Base-by-base conservation (phyloP, 768 basidiomycete species). In the Boletus vermiculosoides region DNA sequence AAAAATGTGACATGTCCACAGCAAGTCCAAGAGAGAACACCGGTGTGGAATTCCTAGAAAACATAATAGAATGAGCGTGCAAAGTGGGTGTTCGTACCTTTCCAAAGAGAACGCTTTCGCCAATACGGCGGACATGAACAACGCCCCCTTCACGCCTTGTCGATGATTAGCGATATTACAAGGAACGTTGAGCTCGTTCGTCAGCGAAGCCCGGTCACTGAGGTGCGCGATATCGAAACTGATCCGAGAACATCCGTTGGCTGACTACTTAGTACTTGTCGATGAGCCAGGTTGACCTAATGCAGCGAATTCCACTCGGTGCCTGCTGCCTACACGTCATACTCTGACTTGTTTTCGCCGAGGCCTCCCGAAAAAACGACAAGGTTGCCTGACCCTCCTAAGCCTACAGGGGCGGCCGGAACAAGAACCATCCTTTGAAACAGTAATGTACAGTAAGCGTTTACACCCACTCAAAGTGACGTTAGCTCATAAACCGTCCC, bases 111-210 rank as follows among this genome's bases (percentile, higher is more conserved):
- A 66, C 36, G 8, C 41, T 25, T 44, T 65, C 59, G 57, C 51
- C 50, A 60, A 62, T 54, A 62, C 33, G 58, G 58, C 69, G 69
- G 69, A 70, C 63, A 70, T 70, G 69, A 70, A 63, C 49, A 58
- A 59, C 46, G 53, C 62, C 56, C 30, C 52, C 50, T 56, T 53
- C 63, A 70, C 58, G 50, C 63, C 54, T 57, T 55, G 52, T 45
- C 20, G 30, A 59, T 20, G 45, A 47, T 64, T 69, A 67, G 65
- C 66, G 68, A 68, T 52, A 67, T 67, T 60, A 60, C 58, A 20
- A 49, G 54, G 55, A 69, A 65, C 58, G 56, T 57, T 52, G 51
- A 42, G 31, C 50, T 12, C 12, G 34, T 1, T 56, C 39, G 41
- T 42, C 62, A 25, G 22, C 36, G 45, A 55, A 60, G 52, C 50